Conservation (phyloP, 139 green algal species). For the Nannochloris sp. region DNA sequence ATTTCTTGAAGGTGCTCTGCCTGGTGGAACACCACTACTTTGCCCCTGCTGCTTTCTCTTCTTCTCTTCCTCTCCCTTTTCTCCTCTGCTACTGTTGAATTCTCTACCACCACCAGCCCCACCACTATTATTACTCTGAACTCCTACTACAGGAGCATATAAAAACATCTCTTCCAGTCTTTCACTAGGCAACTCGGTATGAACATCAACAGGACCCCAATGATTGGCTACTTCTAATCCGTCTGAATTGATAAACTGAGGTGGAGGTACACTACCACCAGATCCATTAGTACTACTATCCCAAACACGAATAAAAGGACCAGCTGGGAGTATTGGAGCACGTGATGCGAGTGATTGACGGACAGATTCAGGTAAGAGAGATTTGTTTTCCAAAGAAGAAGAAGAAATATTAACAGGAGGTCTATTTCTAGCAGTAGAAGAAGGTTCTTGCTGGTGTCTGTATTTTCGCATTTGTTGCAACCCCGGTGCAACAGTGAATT, state of each 20-base stretch:
- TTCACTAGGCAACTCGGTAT: constrained; percentile 31
- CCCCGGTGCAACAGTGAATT: too few species aligned
- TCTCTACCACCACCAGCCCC: too few species aligned
- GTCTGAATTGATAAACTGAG: constrained; percentile 26
- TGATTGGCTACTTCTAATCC: constrained; percentile 42
- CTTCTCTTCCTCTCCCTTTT: background rate
- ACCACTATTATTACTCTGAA: background rate
- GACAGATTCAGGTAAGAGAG: too few species aligned
- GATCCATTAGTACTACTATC: constrained; percentile 27
- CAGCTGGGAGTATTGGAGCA: constrained; percentile 29
- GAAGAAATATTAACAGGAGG: too few species aligned
- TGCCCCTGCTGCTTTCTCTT: background rate
- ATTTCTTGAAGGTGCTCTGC: background rate
- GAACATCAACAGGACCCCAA: constrained; percentile 38
- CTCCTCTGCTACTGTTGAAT: constrained; percentile 5
- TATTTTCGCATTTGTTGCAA: too few species aligned
- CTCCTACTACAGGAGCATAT: constrained; percentile 2
- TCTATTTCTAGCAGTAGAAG: too few species aligned
- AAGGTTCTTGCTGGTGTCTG: too few species aligned
- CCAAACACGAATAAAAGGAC: constrained; percentile 27
- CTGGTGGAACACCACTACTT: background rate
- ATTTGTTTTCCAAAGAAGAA: too few species aligned
- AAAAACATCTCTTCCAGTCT: constrained; percentile 30
- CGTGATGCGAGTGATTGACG: too few species aligned
- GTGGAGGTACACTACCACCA: background rate